Percentiles rank a stretch among this genome's conserved stretches.
Evolutionary conservation across 768 basidiomycete species (phyloP).

Genomic region (Gymnopilus junonius): DNA sequence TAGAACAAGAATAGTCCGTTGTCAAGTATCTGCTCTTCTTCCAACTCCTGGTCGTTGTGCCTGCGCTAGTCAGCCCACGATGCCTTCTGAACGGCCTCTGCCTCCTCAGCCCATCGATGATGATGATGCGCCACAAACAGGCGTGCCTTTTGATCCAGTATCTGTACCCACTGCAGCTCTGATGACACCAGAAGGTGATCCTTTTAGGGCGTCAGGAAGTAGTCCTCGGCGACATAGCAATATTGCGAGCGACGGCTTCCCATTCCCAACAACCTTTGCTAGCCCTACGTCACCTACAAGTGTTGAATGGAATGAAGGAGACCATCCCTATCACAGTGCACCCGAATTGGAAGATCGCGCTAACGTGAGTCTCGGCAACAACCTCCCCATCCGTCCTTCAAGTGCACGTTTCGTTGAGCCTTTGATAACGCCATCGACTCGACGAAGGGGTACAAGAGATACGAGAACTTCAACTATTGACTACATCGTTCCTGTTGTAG

Average conservation of each 20-base stretch:
- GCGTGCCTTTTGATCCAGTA: background rate
- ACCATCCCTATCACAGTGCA: background rate
- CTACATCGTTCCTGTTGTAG: constrained; percentile 41
- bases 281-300: background rate
- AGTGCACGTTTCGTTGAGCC: background rate
- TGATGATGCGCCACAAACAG: background rate
- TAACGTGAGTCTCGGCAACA: background rate
- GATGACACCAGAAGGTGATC: constrained; percentile 4
- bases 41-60: background rate
- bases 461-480: constrained; percentile 39
- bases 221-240: background rate
- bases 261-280: background rate
- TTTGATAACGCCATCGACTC: background rate
- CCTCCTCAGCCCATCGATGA: background rate
- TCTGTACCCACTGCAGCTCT: background rate
- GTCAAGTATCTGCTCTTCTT: background rate
- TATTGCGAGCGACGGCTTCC: background rate
- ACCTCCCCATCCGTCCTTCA: background rate
- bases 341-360: background rate
- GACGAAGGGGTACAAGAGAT: constrained; percentile 5
- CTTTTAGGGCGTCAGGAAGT: background rate
- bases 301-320: background rate
- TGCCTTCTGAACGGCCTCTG: constrained; percentile 7
- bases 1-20: background rate
- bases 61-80: background rate